A percentile compares a stretch with the other conserved stretches of the same genome.
Conservation (phyloP, 73 alveolate species). For the Uronychia setigera region DNA sequence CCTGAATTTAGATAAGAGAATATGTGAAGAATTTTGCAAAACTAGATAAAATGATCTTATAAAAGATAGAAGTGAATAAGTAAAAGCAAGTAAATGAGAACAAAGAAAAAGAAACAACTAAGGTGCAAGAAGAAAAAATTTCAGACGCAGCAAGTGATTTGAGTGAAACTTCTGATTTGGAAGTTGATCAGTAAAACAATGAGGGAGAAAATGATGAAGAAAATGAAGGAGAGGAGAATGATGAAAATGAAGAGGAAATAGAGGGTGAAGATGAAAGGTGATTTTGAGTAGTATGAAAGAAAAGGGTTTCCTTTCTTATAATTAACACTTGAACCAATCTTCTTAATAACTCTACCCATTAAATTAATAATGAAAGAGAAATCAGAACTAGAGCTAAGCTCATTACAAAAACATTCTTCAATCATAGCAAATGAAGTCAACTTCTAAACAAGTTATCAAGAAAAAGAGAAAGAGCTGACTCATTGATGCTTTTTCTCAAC, state of each 20-base stretch:
- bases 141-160: constrained; percentile 45
- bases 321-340: neutral
- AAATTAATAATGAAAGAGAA: neutral
- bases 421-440: neutral
- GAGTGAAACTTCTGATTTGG: constrained; percentile 32
- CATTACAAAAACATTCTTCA: neutral
- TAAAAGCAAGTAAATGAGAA: constrained; percentile 25
- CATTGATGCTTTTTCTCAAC: neutral
- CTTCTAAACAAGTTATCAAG: too few species aligned
- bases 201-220: constrained; percentile 72
- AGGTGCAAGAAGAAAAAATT: too few species aligned
- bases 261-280: neutral
- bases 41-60: constrained; percentile 16
- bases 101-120: too few species aligned
- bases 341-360: neutral
- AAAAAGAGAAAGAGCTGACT: too few species aligned
- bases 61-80: constrained; percentile 49
- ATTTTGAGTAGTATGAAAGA: neutral
- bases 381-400: neutral
- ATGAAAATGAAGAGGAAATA: constrained; percentile 64
- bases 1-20: constrained; percentile 40
- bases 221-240: constrained; percentile 65
- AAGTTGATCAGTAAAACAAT: constrained; percentile 39
- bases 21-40: constrained; percentile 74
- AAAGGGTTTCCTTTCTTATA: neutral